These are phyloP conservation scores for Russula olivacea DNA, from an alignment of 768 basidiomycete species.

Conservation along the genomic window DNA sequence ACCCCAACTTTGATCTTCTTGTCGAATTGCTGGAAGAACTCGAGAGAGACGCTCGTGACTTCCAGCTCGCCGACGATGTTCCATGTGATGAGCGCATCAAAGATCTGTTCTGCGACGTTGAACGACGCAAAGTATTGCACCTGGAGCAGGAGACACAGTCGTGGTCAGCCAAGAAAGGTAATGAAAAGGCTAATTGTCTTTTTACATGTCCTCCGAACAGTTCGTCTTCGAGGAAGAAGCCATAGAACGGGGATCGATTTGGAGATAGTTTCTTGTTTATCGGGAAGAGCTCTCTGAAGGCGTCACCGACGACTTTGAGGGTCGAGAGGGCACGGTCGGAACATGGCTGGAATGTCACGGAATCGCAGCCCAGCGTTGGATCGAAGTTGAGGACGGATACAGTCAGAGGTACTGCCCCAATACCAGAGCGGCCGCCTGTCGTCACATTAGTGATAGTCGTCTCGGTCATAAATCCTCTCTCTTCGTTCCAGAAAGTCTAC, in stretches of 20 bases:
- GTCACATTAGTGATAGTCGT: conserved; percentile 16
- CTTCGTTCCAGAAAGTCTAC: conserved; percentile 20
- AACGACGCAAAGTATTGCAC: conserved; percentile 31
- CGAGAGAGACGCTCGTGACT: conserved; percentile 29
- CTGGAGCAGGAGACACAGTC: background rate
- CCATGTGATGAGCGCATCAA: conserved; percentile 29
- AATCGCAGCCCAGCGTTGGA: conserved; percentile 26
- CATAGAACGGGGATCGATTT: background rate
- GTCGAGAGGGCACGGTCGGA: conserved; percentile 31
- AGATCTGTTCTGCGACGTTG: conserved; percentile 31
- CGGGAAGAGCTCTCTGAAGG: conserved; percentile 29
- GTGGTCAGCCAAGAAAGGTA: background rate
- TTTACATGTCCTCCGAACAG: conserved; percentile 18
- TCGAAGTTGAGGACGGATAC: conserved; percentile 31
- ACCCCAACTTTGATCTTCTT: background rate
- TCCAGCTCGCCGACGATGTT: conserved; percentile 23
- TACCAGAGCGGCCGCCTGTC: conserved; percentile 27
- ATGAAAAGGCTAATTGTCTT: background rate
- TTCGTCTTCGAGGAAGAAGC: conserved; percentile 17
- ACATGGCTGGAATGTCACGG: conserved; percentile 29
- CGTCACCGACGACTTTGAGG: conserved; percentile 26
- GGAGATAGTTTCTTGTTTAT: conserved; percentile 26
- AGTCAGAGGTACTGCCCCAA: conserved; percentile 32
- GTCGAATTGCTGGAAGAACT: conserved; percentile 25
- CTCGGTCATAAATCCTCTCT: conserved; percentile 14